Conservation (phyloP, 2,329 filamentous ascomycete genomes). For the Neofusicoccum cordaticola region DNA sequence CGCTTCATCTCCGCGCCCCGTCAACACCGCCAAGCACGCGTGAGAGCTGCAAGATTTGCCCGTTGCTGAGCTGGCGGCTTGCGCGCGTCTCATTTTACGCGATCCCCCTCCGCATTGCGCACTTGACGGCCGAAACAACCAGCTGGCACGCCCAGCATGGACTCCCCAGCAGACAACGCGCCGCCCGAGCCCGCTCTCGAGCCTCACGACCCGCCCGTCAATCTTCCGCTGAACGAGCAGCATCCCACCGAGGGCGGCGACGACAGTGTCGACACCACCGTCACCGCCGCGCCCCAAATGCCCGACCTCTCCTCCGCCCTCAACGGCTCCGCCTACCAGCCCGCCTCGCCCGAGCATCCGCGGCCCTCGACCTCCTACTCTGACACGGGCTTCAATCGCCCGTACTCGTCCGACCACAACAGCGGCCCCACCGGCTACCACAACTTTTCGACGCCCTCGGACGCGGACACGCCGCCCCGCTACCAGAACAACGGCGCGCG, state of each 20-base stretch:
- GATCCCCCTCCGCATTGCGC: conserved; percentile 10
- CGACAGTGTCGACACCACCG: conserved; percentile 49
- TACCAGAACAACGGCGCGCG: conserved; percentile 17
- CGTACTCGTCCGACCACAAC: conserved; percentile 37
- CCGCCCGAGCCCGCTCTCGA: conserved; percentile 15
- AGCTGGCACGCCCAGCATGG: conserved; percentile 16
- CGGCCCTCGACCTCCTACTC: conserved; percentile 56
- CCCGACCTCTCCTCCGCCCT: conserved; percentile 34
- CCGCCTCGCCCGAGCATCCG: conserved; percentile 28
- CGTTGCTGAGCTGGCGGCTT: conserved; percentile 4
- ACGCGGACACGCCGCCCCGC: conserved; percentile 45
- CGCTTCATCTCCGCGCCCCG: conserved; percentile 4
- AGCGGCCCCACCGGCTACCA: conserved; percentile 28
- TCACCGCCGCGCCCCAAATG: conserved; percentile 38
- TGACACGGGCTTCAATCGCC: conserved; percentile 47
- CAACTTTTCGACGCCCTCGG: conserved; percentile 46
- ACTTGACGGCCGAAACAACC: conserved; percentile 11
- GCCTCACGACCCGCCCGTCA: conserved; percentile 16
- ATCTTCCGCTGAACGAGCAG: conserved; percentile 24
- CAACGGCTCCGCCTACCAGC: conserved; percentile 43
- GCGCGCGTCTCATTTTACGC: not conserved
- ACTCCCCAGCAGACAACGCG: conserved; percentile 16
- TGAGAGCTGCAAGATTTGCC: not conserved
- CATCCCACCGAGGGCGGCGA: conserved; percentile 42
- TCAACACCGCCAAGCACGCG: not conserved